Evolutionary conservation across 148 eudicot species (phyloP).

Genomic region (Cornus kousa): DNA sequence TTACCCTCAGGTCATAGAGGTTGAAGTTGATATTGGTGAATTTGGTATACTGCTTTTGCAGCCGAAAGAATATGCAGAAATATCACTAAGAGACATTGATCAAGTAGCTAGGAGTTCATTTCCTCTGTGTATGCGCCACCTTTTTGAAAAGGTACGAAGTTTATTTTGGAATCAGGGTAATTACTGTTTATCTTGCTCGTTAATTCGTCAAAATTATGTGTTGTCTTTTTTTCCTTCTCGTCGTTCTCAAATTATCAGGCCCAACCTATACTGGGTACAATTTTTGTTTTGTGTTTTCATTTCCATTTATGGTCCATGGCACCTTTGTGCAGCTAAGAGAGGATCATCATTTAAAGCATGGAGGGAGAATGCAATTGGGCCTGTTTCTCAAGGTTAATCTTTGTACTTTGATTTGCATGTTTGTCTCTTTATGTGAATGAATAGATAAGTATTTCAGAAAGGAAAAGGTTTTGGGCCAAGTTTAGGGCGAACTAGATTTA

Average conservation of each 20-base stretch:
- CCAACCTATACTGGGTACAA: not conserved
- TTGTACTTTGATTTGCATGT: conserved; percentile 5
- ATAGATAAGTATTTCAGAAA: not conserved
- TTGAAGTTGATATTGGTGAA: conserved; percentile 11
- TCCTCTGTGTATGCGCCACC: conserved; percentile 94
- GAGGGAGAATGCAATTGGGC: conserved; percentile 98
- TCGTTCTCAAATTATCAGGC: no score
- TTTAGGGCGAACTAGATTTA: not conserved
- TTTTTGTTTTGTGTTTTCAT: not conserved
- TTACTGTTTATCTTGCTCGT: not conserved
- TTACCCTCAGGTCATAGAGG: not conserved
- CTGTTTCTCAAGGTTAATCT: conserved; percentile 81
- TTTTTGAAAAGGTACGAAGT: conserved; percentile 72
- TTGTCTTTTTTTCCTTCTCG: not conserved
- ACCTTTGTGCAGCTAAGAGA: conserved; percentile 68
- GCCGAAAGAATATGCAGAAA: conserved; percentile 72
- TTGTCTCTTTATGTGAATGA: not conserved
- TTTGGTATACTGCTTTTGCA: conserved; percentile 28
- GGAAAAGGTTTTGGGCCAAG: not conserved
- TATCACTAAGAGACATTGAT: conserved; percentile 84
- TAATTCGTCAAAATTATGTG: not conserved
- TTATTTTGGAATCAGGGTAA: not conserved
- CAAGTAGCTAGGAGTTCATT: conserved; percentile 78
- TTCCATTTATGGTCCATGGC: conserved; percentile 5
- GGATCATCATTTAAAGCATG: conserved; percentile 96